Evolutionary conservation across 2,329 filamentous ascomycete genomes (phyloP).

Genomic region (Pseudogymnoascus sp.): DNA sequence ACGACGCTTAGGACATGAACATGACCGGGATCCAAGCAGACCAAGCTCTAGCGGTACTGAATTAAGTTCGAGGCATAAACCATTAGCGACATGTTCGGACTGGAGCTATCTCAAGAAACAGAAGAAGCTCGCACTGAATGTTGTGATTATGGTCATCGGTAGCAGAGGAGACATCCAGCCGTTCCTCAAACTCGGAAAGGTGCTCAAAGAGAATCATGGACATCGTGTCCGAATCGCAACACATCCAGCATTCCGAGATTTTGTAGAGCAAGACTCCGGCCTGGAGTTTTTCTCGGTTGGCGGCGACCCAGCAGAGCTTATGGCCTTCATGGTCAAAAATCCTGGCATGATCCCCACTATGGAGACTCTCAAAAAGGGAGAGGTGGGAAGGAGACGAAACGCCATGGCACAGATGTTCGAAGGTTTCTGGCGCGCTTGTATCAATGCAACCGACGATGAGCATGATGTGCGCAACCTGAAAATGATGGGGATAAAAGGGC

Average conservation of each 20-base stretch:
- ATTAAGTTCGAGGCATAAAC: background rate
- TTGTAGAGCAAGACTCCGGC: slow-evolving; percentile 60
- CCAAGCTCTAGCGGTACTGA: background rate
- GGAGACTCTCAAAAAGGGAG: slow-evolving; percentile 63
- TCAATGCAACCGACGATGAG: slow-evolving; percentile 64
- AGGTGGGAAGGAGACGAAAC: slow-evolving; percentile 58
- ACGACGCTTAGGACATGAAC: slow-evolving; percentile 38
- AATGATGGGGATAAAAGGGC: slow-evolving; percentile 54
- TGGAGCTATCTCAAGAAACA: slow-evolving; percentile 13
- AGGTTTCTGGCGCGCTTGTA: slow-evolving; percentile 73
- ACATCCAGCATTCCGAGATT: slow-evolving; percentile 68
- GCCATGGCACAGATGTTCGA: slow-evolving; percentile 77
- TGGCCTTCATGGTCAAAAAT: slow-evolving; percentile 82
- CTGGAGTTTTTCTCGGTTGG: slow-evolving; percentile 77
- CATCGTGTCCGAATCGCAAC: slow-evolving; percentile 73
- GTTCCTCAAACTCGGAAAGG: slow-evolving; percentile 66
- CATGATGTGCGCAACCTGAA: slow-evolving; percentile 51
- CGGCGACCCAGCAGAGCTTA: slow-evolving; percentile 70
- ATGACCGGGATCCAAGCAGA: background rate
- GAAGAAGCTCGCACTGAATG: slow-evolving; percentile 50
- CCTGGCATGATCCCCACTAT: slow-evolving; percentile 68
- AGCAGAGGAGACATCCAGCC: slow-evolving; percentile 74
- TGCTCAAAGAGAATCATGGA: slow-evolving; percentile 61
- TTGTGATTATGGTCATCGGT: slow-evolving; percentile 79
- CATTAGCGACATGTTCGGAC: slow-evolving; percentile 9